Evolutionary conservation across 768 basidiomycete genomes (phyloP), one percentile per base, ranked within the genome.

Genomic region (Cytidiella melzeri): DNA sequence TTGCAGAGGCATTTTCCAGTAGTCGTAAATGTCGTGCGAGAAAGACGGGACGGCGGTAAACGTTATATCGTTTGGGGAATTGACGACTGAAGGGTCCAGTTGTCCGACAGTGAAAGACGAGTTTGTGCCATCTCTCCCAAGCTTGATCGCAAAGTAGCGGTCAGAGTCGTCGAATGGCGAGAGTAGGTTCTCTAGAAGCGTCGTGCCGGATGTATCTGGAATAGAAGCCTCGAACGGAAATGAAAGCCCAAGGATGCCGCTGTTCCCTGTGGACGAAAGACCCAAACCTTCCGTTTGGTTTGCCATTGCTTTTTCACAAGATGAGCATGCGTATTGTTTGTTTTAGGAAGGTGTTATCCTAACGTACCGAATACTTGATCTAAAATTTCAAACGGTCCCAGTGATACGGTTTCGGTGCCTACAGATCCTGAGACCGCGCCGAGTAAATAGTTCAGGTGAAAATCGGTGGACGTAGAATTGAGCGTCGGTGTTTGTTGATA

Each of bases 1-100:
- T 18, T 63, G 66, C 38, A 80, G 60, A 0, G 77, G 73, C 7
- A 82, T 59, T 53, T 81, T 82, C 81, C 80, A 83, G 60, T 74
- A 81, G 54, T 81, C 76, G 50, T 73, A 77, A 0, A 58, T 57
- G 25, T 30, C 18, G 10, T 18, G 52, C 13, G 30, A 30, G 20
- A 56, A 43, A 26, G 56, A 59, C 48, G 69, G 69, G 24, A 80
- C 75, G 41, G 71, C 62, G 6, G 65, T 70, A 49, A 65, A 69
- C 2, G 62, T 53, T 37, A 78, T 57, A 18, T 62, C 63, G 3
- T 55, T 53, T 2, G 64, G 61, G 20, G 66, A 62, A 49, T 68
- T 64, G 4, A 64, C 57, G 21, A 67, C 54, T 43, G 57, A 28
- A 6, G 68, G 48, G 55, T 81, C 77, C n/a, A 78, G 64, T 49